These are phyloP conservation scores for Coccomyxa subellipsoidea DNA, from an alignment of 163 green algal genomes.

Conservation along the genomic window DNA sequence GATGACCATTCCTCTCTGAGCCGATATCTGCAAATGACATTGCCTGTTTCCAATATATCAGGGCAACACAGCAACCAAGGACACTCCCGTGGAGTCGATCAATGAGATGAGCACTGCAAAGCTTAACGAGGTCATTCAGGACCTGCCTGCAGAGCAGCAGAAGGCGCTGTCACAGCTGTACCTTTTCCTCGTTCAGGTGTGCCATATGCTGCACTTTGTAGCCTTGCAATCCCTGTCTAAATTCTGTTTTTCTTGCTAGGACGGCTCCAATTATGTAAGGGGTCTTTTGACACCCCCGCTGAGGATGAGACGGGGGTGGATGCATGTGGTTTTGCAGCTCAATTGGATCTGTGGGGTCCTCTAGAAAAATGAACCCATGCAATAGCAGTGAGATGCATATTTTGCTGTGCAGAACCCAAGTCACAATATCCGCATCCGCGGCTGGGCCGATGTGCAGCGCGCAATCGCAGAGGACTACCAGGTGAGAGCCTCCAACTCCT, in stretches of 20 bases:
- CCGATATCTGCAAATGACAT: not conserved
- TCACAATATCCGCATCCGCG: not conserved
- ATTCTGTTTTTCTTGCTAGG: too few relatives aligned
- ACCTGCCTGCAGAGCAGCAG: slow-evolving; percentile 1
- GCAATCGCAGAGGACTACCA: not conserved
- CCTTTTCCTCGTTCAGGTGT: not conserved
- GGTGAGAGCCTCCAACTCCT: too few relatives aligned
- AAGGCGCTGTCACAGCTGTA: not conserved
- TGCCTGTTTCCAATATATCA: not conserved
- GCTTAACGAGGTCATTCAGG: not conserved
- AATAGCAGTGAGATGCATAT: not conserved
- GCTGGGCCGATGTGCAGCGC: not conserved
- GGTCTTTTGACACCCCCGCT: too few relatives aligned
- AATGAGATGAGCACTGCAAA: not conserved
- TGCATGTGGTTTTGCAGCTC: not conserved
- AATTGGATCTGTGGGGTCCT: not conserved
- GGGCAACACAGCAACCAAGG: not conserved
- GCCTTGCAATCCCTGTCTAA: not conserved
- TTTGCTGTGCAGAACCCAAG: not conserved
- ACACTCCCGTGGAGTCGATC: not conserved
- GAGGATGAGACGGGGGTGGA: not conserved
- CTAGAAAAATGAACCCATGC: not conserved
- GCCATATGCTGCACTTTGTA: not conserved
- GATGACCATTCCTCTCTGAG: not conserved
- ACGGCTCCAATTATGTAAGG: too few relatives aligned